Evolutionary conservation across 805 yeast genomes (phyloP), one percentile per base, ranked within the genome.

Genomic region (Metschnikowia corniflorae): DNA sequence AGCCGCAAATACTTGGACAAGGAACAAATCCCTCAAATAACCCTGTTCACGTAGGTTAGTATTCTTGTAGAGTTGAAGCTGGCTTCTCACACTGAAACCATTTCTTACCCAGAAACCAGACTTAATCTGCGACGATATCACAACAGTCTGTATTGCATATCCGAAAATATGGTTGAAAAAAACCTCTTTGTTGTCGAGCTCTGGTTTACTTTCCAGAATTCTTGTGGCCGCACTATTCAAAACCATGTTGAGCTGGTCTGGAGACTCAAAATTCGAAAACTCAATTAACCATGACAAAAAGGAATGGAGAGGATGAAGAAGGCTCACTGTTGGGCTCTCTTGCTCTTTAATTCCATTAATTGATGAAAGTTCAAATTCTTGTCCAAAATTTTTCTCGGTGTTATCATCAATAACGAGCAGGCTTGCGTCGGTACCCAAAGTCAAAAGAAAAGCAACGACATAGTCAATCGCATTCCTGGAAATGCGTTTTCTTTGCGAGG

Each of bases 91-190:
- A 26, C 89, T 82, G 40, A 77, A 73, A 0, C 98, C 98, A 59
- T 91, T 91, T 51, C 97, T 74, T 0, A 91, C 96, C 97, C 97
- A 91, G 39, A 83, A 74, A 0, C 96, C 96, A 0, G 84, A 79
- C 42, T 86, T 82, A 7, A 91, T 84, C 51, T 93, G 97, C 0
- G 96, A 78, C 46, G 86, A 60, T 7, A 86, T 59, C 0, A 86
- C 96, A 19, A 87, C 54, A 0, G 89, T 82, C 39, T 94, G 70
- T 15, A 93, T 57, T 0, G 96, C 83, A 44, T 83, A 80, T 45
- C 87, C 96, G 45, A 82, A 74, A 6, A 82, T 51, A 8, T 49
- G 37, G 29, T 24, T 28, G 17, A 37, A 25, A n/a, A 36, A 30
- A 9, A n/a, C 16, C 8, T 25, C 21, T 6, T 29, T 10, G 25